phyloP scores from a whole-genome alignment of 176 grass and related monocot species.

The Juncus inflexus region DNA sequence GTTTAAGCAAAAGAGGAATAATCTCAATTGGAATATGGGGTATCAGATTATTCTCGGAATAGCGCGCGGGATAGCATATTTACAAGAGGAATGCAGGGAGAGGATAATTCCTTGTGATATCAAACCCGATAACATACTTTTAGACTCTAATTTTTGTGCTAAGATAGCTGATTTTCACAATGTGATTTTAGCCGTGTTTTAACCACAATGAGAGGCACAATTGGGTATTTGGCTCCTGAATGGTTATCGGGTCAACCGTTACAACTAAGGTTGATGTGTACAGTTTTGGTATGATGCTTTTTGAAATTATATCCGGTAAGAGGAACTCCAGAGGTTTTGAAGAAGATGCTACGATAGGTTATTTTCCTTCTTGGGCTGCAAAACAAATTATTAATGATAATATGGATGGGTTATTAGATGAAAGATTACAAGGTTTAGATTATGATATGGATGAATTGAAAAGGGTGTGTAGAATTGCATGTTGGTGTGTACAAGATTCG shows the following conservation, averaged over 20 bases:
- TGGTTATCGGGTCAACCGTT: no score
- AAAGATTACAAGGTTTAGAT: slow-evolving; percentile 6
- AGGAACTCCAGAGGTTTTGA: slow-evolving; percentile 25
- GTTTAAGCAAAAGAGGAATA: slow-evolving; percentile 1
- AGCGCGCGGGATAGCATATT: slow-evolving; percentile 32
- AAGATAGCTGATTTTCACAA: slow-evolving; percentile 40
- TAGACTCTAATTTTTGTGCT: slow-evolving; percentile 13
- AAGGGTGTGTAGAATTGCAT: not conserved
- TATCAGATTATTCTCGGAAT: slow-evolving; percentile 28
- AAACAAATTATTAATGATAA: slow-evolving; percentile 18
- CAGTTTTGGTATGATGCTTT: no score
- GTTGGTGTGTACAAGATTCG: slow-evolving; percentile 12
- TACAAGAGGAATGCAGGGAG: slow-evolving; percentile 32
- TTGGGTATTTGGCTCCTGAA: no score
- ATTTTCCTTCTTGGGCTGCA: slow-evolving; percentile 36
- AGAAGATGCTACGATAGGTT: not conserved
- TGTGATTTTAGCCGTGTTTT: slow-evolving; percentile 36
- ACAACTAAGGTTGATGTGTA: no score
- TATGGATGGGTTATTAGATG: slow-evolving; percentile 18
- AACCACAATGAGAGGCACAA: slow-evolving; percentile 37
- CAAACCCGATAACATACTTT: slow-evolving; percentile 45
- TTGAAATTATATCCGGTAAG: no score
- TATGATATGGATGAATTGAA: slow-evolving; percentile 1
- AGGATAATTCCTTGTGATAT: slow-evolving; percentile 41
- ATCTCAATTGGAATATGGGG: slow-evolving; percentile 29